Evolutionary conservation across 116 monocot genomes (phyloP), one percentile per base, ranked within the genome.

Genomic region (Posidonia oceanica): DNA sequence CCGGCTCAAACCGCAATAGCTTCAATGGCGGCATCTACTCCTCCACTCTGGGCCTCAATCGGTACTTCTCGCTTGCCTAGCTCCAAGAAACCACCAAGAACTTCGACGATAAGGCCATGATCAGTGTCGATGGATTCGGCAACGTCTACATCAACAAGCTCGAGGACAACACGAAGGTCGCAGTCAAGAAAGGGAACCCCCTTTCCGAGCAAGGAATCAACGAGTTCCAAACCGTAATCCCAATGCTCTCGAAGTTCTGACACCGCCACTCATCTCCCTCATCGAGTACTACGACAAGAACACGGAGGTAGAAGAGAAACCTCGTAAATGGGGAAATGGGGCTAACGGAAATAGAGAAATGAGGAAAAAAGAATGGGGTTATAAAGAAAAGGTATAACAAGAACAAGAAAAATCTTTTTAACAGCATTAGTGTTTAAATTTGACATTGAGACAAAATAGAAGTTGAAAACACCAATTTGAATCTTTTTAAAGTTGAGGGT

Each of bases 221-320:
- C 17, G 73, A 94, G 77, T 94, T 94, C 74, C 87, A 94, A 67
- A 94, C 90, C 3, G 95, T 91, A 81, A 95, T 95, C 64, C 86
- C 88, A 69, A 88, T 95, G 77, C 79, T 95, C 7, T 95, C 95
- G 0, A 86, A 95, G 83, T 86, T 95, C 53, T 83, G 95, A 0
- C 95, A 95, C 69, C 80, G 95, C 14, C 95, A 95, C 66, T 91
- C 37, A 91, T 95, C 3, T 95, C 95, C 1, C 78, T 95, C 36
- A 91, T 95, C 39, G n/a, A n/a, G n/a, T n/a, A n/a, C n/a, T n/a
- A n/a, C n/a, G n/a, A n/a, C n/a, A n/a, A n/a, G n/a, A n/a, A n/a
- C n/a, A n/a, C n/a, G n/a, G n/a, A n/a, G n/a, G n/a, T n/a, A n/a
- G n/a, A n/a, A n/a, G n/a, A n/a, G n/a, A n/a, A n/a, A n/a, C n/a